phyloP scores from a whole-genome alignment of 441 rosid species.

The Pelargonium fulgidum region DNA sequence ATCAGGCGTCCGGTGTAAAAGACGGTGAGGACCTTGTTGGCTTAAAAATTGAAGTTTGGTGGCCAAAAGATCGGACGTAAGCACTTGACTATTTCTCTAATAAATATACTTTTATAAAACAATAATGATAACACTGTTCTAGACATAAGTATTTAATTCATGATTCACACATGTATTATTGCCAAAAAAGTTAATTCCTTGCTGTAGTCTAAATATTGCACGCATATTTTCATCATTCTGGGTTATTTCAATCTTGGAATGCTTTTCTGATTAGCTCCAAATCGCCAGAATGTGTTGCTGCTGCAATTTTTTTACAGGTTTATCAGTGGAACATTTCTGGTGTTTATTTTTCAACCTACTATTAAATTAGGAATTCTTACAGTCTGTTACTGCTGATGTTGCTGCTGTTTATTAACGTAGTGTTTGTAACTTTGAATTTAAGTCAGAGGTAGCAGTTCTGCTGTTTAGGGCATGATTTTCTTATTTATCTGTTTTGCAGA shows the following conservation, averaged over 20 bases:
- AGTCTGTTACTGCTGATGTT: background rate
- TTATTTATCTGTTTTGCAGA: conserved; percentile 39
- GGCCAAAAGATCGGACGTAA: conserved; percentile 84
- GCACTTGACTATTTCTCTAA: conserved; percentile 23
- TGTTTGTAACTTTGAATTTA: conserved; percentile 1
- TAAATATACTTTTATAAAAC: background rate
- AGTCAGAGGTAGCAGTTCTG: background rate
- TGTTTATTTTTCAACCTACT: background rate
- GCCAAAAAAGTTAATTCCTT: background rate
- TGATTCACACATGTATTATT: background rate
- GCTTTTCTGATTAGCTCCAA: background rate
- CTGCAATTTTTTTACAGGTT: background rate
- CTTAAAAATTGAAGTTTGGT: conserved; percentile 71
- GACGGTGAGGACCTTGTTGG: conserved; percentile 58
- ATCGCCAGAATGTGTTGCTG: background rate
- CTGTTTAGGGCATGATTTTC: conserved; percentile 7
- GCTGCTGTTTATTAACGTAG: background rate
- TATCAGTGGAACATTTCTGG: background rate
- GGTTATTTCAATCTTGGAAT: background rate
- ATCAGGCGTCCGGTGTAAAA: conserved; percentile 50
- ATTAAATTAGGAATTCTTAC: conserved; percentile 1
- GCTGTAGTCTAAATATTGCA: background rate
- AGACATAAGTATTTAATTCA: background rate
- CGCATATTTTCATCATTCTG: background rate
- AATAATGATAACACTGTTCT: background rate